A percentile compares a stretch with the other conserved stretches of the same genome.
Conservation (phyloP, 2,329 filamentous ascomycete species). For the Sporothrix inflata region DNA sequence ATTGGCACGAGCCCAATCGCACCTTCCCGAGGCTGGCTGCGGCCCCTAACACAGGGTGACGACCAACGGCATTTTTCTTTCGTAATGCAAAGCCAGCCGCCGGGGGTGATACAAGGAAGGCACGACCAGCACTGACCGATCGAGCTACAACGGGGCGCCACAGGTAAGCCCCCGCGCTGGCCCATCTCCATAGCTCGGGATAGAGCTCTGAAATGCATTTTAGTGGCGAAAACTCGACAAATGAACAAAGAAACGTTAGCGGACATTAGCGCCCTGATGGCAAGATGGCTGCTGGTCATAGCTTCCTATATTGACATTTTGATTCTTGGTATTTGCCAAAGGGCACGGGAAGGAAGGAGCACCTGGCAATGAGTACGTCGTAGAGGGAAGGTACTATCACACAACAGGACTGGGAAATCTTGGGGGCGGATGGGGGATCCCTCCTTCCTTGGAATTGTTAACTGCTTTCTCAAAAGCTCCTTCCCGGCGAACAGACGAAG, state of each 20-base stretch:
- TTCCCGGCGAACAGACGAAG: background rate
- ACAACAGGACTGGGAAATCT: too few relatives aligned
- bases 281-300: slow-evolving; percentile 8
- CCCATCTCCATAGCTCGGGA: background rate
- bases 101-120: background rate
- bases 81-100: slow-evolving; percentile 19
- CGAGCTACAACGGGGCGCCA: slow-evolving; percentile 16
- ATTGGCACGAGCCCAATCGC: slow-evolving; percentile 16
- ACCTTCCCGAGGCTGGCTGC: slow-evolving; percentile 11
- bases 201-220: background rate
- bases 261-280: background rate
- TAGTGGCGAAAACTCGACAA: background rate
- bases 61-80: slow-evolving; percentile 15
- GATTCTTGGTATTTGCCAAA: too few relatives aligned
- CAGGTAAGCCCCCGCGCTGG: slow-evolving; percentile 1
- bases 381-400: background rate
- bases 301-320: background rate
- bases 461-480: background rate
- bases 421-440: too few relatives aligned
- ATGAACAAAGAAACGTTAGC: background rate
- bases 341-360: background rate
- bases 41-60: background rate
- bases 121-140: background rate
- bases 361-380: background rate
- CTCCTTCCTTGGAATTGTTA: background rate